Evolutionary conservation across 345 rosid genomes (phyloP).

Genomic region (Eucalyptus marginata): DNA sequence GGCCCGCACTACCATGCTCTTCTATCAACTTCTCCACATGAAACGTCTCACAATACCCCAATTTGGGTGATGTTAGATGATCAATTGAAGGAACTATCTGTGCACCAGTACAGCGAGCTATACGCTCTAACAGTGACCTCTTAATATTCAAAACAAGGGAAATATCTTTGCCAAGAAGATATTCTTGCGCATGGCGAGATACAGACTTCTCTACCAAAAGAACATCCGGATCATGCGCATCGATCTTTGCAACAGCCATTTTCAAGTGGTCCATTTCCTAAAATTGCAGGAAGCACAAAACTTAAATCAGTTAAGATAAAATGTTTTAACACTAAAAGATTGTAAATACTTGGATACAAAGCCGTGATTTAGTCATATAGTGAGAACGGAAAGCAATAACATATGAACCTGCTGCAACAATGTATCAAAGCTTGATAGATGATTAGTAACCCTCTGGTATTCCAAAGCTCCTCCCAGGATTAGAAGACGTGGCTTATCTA

Average conservation of each 20-base stretch:
- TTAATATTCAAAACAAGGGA: slow-evolving; percentile 91
- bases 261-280: slow-evolving; percentile 99
- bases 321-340: background rate
- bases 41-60: slow-evolving; percentile 79
- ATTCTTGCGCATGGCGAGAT: slow-evolving; percentile 87
- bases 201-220: slow-evolving; percentile 98
- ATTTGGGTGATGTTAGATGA: slow-evolving; percentile 71
- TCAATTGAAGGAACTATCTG: slow-evolving; percentile 88
- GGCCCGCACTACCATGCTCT: slow-evolving; percentile 69
- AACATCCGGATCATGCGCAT: slow-evolving; percentile 68
- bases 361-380: background rate
- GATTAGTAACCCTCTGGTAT: slow-evolving; percentile 90
- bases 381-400: background rate
- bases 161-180: slow-evolving; percentile 83
- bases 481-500: slow-evolving; percentile 77
- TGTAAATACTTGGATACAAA: background rate
- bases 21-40: slow-evolving; percentile 80
- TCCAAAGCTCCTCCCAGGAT: slow-evolving; percentile 96
- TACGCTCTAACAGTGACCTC: slow-evolving; percentile 86
- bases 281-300: background rate
- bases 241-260: slow-evolving; percentile 95
- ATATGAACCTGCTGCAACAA: slow-evolving; percentile 78
- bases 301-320: background rate
- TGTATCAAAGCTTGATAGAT: slow-evolving; percentile 86
- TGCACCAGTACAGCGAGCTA: slow-evolving; percentile 94